These are phyloP conservation scores for Citrus unshiu DNA, from an alignment of 345 rosid species.

Conservation along the genomic window DNA sequence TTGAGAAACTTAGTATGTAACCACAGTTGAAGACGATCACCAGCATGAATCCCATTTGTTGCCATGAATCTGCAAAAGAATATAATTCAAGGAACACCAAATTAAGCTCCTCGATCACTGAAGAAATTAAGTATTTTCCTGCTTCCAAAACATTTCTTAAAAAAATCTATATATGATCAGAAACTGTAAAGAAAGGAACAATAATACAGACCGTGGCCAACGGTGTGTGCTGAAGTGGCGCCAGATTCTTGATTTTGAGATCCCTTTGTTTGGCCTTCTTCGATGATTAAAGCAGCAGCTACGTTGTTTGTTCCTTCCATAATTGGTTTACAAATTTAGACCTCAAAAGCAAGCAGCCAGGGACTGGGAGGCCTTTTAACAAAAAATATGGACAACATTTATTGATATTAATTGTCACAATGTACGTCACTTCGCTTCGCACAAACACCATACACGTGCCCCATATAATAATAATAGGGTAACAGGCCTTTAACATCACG, in stretches of 20 bases:
- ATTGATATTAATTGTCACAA: not conserved
- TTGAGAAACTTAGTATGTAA: conserved; percentile 30
- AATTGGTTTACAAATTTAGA: not conserved
- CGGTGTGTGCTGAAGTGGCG: conserved; percentile 20
- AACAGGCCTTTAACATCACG: too few species aligned
- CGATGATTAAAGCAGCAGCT: conserved; percentile 3
- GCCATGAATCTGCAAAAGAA: conserved; percentile 31
- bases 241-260: not conserved
- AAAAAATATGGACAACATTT: not conserved
- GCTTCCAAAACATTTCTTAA: not conserved
- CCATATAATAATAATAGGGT: too few species aligned
- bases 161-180: too few species aligned
- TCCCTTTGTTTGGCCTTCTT: conserved; percentile 7
- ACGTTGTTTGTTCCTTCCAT: not conserved
- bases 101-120: too few species aligned
- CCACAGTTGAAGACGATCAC: conserved; percentile 33
- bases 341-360: too few species aligned
- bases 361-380: not conserved
- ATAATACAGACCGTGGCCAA: conserved; percentile 16
- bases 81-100: not conserved
- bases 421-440: too few species aligned
- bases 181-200: too few species aligned
- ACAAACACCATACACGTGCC: too few species aligned
- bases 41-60: conserved; percentile 32
- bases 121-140: not conserved